These are phyloP conservation scores for Ceratonia siliqua DNA, from an alignment of 306 rosid species.

Conservation along the genomic window DNA sequence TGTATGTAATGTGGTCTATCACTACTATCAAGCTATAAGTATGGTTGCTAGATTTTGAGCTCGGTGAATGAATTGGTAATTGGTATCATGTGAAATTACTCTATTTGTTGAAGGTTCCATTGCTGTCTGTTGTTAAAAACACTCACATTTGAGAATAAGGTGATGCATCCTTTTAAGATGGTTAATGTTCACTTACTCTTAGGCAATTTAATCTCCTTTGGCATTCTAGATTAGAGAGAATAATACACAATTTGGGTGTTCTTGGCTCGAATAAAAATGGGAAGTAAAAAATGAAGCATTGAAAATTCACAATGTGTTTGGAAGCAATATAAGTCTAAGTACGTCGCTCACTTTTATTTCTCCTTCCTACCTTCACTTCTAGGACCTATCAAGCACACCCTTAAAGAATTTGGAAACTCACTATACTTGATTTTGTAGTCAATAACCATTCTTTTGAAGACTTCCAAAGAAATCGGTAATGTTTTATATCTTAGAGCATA, in stretches of 20 bases:
- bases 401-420: not conserved
- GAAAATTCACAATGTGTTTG: not conserved
- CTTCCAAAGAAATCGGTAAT: not conserved
- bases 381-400: not conserved
- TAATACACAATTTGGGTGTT: not conserved
- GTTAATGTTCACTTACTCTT: not conserved
- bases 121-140: not conserved
- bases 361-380: not conserved
- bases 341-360: not conserved
- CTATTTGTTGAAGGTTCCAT: not conserved
- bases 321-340: not conserved
- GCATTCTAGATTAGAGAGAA: not conserved
- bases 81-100: not conserved
- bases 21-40: not conserved
- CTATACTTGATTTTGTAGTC: not conserved
- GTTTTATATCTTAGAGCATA: not conserved
- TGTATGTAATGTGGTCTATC: not conserved
- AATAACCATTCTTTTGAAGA: constrained; percentile 1
- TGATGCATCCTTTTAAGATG: not conserved
- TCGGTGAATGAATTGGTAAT: not conserved
- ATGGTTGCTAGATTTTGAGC: not conserved
- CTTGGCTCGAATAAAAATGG: not conserved
- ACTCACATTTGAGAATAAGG: not conserved
- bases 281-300: not conserved
- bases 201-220: not conserved